Evolutionary conservation across 2,329 filamentous ascomycete species (phyloP).

Genomic region (Monilinia fructigena): DNA sequence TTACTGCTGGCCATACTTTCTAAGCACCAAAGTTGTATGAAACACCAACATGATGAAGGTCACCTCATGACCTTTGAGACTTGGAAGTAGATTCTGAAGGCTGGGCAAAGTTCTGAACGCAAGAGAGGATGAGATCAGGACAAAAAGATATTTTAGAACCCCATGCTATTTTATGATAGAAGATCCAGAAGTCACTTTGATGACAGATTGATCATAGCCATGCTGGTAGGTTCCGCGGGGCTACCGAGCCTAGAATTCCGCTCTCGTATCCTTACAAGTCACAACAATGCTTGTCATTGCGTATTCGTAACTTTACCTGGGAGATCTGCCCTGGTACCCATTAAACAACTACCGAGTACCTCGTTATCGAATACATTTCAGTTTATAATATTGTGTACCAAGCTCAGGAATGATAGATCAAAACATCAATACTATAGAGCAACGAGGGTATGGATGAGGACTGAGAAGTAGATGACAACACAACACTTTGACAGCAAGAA

Average conservation of each 20-base stretch:
- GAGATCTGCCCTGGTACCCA: too few species aligned
- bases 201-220: slow-evolving; percentile 5
- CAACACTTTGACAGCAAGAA: too few species aligned
- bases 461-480: too few species aligned
- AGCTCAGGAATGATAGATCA: too few species aligned
- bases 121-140: neutral
- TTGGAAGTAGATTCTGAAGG: neutral
- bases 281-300: neutral
- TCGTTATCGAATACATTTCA: too few species aligned
- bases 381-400: too few species aligned
- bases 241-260: neutral
- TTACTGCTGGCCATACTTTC: slow-evolving; percentile 8
- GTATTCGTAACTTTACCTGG: too few species aligned
- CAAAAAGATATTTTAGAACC: neutral
- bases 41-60: slow-evolving; percentile 2
- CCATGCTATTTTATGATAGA: neutral
- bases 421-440: too few species aligned
- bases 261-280: neutral
- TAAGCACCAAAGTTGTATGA: neutral
- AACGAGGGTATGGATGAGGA: too few species aligned
- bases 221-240: slow-evolving; percentile 5
- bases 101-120: neutral
- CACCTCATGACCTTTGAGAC: neutral
- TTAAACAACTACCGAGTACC: too few species aligned
- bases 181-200: neutral